phyloP scores from a whole-genome alignment of 148 eudicot genomes.

The Pouteria glomerata region DNA sequence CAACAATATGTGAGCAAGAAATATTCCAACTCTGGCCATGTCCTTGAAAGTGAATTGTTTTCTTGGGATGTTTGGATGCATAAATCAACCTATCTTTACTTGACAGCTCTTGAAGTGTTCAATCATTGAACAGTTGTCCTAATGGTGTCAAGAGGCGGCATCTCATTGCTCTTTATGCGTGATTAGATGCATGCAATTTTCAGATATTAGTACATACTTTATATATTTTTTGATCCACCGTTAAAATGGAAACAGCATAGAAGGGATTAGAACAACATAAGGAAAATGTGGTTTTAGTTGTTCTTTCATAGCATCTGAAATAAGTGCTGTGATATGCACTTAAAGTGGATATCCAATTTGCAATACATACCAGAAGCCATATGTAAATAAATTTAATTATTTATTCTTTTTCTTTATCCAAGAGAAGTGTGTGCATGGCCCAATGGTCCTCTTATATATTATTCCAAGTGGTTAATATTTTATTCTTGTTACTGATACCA shows the following conservation, averaged over 20 bases:
- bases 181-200: neutral
- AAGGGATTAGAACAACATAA: too few species aligned
- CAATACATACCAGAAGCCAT: neutral
- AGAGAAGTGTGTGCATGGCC: conserved; percentile 3
- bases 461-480: neutral
- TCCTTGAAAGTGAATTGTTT: neutral
- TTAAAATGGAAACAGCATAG: neutral
- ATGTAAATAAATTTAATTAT: neutral
- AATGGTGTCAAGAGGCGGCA: neutral
- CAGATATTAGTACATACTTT: neutral
- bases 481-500: neutral
- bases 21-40: neutral
- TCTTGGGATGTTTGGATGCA: conserved; percentile 1
- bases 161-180: neutral
- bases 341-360: neutral
- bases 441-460: neutral
- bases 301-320: neutral
- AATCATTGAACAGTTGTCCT: neutral
- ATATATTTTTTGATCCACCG: too few species aligned
- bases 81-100: neutral
- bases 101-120: neutral
- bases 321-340: neutral
- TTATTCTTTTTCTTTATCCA: too few species aligned
- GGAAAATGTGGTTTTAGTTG: neutral
- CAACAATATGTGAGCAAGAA: neutral